Percentiles rank a stretch among this genome's conserved stretches.
These are phyloP conservation scores for Arxiozyma slooffiae DNA, from an alignment of 1,139 yeast species.

Conservation along the genomic window DNA sequence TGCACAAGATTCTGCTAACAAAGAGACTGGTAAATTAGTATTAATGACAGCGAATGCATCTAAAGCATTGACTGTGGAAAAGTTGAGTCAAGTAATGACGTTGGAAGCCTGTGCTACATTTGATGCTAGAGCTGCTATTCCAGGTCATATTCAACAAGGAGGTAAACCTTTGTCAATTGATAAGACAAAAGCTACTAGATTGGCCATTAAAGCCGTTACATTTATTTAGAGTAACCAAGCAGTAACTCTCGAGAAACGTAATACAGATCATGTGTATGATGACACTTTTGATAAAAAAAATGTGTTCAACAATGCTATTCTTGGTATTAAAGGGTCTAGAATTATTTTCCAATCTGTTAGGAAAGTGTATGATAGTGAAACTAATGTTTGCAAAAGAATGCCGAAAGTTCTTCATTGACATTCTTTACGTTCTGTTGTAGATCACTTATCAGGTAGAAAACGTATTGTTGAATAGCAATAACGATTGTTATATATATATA, in stretches of 20 bases:
- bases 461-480: constrained; percentile 13
- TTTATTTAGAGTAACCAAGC: constrained; percentile 45
- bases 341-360: constrained; percentile 64
- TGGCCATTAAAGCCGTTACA: constrained; percentile 58
- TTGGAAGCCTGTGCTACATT: constrained; percentile 56
- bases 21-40: constrained; percentile 60
- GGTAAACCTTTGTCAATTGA: constrained; percentile 67
- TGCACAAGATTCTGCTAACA: constrained; percentile 45
- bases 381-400: constrained; percentile 72
- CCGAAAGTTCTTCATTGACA: constrained; percentile 85
- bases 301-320: constrained; percentile 60
- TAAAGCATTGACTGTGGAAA: constrained; percentile 48
- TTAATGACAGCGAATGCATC: constrained; percentile 64
- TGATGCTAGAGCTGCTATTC: constrained; percentile 67
- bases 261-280: constrained; percentile 28
- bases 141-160: constrained; percentile 82
- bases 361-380: constrained; percentile 72
- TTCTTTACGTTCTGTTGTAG: constrained; percentile 61
- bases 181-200: constrained; percentile 58
- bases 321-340: constrained; percentile 75
- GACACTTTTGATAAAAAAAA: constrained; percentile 28
- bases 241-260: constrained; percentile 21
- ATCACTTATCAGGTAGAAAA: constrained; percentile 71
- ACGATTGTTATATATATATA: not conserved
- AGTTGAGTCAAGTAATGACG: constrained; percentile 56